Conservation (phyloP, 2,329 filamentous ascomycete species). For the Lachnellula suecica region DNA sequence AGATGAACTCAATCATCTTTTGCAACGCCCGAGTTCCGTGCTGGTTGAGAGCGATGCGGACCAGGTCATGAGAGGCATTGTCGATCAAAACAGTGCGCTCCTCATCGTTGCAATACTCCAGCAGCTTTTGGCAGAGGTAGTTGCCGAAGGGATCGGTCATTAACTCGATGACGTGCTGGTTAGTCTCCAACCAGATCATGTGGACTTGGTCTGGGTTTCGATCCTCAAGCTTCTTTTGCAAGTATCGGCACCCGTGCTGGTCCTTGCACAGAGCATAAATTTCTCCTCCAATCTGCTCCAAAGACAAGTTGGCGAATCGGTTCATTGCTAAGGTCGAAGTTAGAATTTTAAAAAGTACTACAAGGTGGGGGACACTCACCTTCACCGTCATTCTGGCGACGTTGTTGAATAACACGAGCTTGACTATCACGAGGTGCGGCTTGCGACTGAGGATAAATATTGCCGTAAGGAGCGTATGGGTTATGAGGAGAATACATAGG, state of each 20-base stretch:
- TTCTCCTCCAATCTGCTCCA: constrained; percentile 78
- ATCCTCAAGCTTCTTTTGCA: constrained; percentile 97
- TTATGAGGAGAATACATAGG: constrained; percentile 56
- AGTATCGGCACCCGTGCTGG: constrained; percentile 93
- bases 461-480: constrained; percentile 42
- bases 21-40: constrained; percentile 95
- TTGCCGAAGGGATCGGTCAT: constrained; percentile 99
- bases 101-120: constrained; percentile 93
- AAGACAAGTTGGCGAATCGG: constrained; percentile 78
- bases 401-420: constrained; percentile 71
- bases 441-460: constrained; percentile 35
- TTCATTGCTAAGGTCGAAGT: constrained; percentile 55
- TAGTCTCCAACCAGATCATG: constrained; percentile 92
- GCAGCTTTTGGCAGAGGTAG: constrained; percentile 97
- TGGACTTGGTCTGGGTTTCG: constrained; percentile 79
- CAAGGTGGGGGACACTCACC: constrained; percentile 43
- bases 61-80: constrained; percentile 84
- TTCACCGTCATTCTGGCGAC: constrained; percentile 72
- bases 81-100: constrained; percentile 91
- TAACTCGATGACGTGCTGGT: constrained; percentile 89
- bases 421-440: constrained; percentile 71
- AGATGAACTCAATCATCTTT: constrained; percentile 99
- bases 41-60: constrained; percentile 92
- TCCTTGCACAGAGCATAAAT: constrained; percentile 95
- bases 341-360: constrained; percentile 8